These are phyloP conservation scores for Cucurbitaria berberidis DNA, from an alignment of 2,329 filamentous ascomycete species.

Conservation along the genomic window DNA sequence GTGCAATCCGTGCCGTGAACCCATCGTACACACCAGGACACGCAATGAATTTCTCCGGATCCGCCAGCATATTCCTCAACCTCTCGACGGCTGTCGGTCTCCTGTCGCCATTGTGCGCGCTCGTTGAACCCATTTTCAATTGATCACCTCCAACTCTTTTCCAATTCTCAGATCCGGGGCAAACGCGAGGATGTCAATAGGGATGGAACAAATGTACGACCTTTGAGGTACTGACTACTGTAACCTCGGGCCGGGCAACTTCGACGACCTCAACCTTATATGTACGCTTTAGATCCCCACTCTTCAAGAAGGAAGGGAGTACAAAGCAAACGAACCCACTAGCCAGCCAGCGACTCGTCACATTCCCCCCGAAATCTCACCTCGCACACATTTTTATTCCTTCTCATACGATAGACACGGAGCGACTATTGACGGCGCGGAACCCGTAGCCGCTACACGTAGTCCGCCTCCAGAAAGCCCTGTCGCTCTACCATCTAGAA, in stretches of 20 bases:
- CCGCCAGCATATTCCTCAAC: slow-evolving; percentile 39
- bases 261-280: no score
- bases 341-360: no score
- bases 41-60: slow-evolving; percentile 53
- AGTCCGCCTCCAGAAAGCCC: neutral
- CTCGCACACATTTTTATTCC: no score
- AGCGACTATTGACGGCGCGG: no score
- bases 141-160: neutral
- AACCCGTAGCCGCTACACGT: neutral
- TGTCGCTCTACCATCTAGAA: slow-evolving; percentile 3
- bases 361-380: no score
- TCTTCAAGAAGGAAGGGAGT: no score
- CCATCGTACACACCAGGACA: slow-evolving; percentile 74
- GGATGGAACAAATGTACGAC: no score
- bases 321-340: neutral
- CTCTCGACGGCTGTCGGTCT: slow-evolving; percentile 37
- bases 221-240: no score
- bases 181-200: no score
- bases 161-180: neutral
- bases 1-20: slow-evolving; percentile 67
- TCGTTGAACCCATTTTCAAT: slow-evolving; percentile 13
- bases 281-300: no score
- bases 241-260: no score
- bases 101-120: slow-evolving; percentile 9
- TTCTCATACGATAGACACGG: no score